Evolutionary conservation across 208 protist genomes (phyloP), one percentile per base, ranked within the genome.

Genomic region (Eutreptiella sp.): DNA sequence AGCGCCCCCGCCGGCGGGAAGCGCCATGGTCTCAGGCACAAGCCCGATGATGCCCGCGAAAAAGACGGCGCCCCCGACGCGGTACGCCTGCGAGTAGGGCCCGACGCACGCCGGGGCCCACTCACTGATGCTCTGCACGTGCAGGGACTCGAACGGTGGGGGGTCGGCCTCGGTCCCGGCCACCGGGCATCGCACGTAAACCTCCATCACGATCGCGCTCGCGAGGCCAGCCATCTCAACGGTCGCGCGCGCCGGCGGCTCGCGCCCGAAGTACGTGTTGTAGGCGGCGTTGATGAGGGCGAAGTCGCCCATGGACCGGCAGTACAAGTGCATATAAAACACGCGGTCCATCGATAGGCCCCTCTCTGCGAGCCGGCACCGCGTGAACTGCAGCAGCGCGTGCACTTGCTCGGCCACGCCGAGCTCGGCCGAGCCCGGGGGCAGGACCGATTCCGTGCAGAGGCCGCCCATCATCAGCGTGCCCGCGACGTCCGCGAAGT

Each of bases 111-210:
- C 81, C 3, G 91, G 71, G 3, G 85, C 88, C 87, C 89, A 97
- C 61, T 88, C 81, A 34, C 77, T 90, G 28, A 84, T 72, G 41
- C 87, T 94, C 69, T 92, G 84, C 38, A 89, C 81, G 68, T 94
- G 87, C 16, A 97, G 36, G 1, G 79, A 54, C 4, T 58, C 24
- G 3, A 43, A 67, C 42, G 50, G 60, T 58, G 4, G n/a, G 19
- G 23, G 7, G 14, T 33, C 32, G 32, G 16, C 43, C 50, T 7
- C 48, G 38, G 19, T 54, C 47, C n/a, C n/a, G n/a, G n/a, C n/a
- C n/a, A n/a, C n/a, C n/a, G n/a, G n/a, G n/a, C n/a, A n/a, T n/a
- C n/a, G 39, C 36, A 32, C n/a, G n/a, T 53, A 11, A 16, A 57
- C 50, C 14, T 57, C 50, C 11, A 57, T 11, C 7, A 28, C 28